These are phyloP conservation scores for Kondoa malvinella DNA, from an alignment of 768 basidiomycete species.

Conservation along the genomic window DNA sequence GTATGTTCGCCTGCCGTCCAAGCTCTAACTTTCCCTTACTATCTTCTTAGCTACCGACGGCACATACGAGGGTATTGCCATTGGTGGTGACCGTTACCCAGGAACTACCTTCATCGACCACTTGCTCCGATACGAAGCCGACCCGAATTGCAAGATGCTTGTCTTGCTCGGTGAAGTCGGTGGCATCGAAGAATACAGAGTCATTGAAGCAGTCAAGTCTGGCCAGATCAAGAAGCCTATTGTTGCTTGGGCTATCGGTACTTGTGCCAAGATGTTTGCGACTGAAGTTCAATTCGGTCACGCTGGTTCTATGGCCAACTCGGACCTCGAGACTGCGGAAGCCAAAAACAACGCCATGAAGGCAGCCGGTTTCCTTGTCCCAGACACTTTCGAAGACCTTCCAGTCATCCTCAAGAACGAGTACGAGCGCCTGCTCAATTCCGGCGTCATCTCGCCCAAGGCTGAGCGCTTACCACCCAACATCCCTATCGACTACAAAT, in stretches of 20 bases:
- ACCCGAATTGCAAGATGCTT: constrained; percentile 97
- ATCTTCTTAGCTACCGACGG: constrained; percentile 55
- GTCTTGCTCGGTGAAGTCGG: constrained; percentile 97
- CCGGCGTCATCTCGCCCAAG: constrained; percentile 51
- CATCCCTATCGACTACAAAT: constrained; percentile 99
- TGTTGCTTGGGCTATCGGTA: constrained; percentile 98
- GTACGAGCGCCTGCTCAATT: constrained; percentile 60
- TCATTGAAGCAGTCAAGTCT: constrained; percentile 88
- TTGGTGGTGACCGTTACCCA: constrained; percentile 97
- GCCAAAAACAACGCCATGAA: constrained; percentile 94
- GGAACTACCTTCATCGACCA: constrained; percentile 99
- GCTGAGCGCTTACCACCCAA: constrained; percentile 74
- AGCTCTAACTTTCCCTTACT: background rate
- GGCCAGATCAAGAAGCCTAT: constrained; percentile 95
- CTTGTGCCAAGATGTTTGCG: constrained; percentile 99
- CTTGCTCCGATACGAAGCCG: constrained; percentile 87
- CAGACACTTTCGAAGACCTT: constrained; percentile 92
- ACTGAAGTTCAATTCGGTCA: constrained; percentile 99
- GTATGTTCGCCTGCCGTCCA: background rate
- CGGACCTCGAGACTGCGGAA: constrained; percentile 90
- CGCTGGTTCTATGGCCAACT: constrained; percentile 95
- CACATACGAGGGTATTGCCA: constrained; percentile 99
- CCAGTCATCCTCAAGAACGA: constrained; percentile 67
- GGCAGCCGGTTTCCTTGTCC: constrained; percentile 86
- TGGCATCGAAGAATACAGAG: constrained; percentile 96